Conservation (phyloP, 495 filamentous ascomycete species). For the Aspergillus steynii region DNA sequence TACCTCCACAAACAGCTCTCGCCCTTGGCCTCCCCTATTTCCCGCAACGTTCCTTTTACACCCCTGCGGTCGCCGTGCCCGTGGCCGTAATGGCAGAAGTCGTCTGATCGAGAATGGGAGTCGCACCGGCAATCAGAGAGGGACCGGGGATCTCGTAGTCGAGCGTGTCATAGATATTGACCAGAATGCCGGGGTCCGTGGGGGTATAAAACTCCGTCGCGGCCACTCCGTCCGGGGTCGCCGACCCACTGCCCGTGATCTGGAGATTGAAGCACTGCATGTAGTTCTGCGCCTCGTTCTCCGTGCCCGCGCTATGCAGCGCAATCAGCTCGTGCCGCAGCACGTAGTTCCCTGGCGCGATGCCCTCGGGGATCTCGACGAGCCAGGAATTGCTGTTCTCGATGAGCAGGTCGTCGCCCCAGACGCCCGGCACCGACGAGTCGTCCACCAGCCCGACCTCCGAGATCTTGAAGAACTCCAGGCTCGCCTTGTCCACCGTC, state of each 20-base stretch:
- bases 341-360: constrained; percentile 64
- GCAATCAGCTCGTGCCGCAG: constrained; percentile 69
- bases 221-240: constrained; percentile 44
- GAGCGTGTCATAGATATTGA: constrained; percentile 52
- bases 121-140: constrained; percentile 23
- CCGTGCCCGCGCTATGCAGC: constrained; percentile 52
- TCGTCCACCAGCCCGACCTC: constrained; percentile 51
- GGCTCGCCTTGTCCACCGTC: constrained; percentile 50
- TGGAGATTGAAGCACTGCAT: constrained; percentile 67
- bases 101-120: constrained; percentile 4
- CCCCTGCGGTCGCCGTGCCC: constrained; percentile 2
- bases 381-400: constrained; percentile 59
- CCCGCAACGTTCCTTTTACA: too few relatives aligned
- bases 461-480: constrained; percentile 68
- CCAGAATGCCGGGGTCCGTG: constrained; percentile 53
- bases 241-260: constrained; percentile 57
- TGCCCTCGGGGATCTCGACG: constrained; percentile 56
- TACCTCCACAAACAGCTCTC: too few relatives aligned
- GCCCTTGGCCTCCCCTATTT: too few relatives aligned
- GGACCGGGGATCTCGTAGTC: constrained; percentile 48
- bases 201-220: constrained; percentile 55
- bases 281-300: constrained; percentile 64
- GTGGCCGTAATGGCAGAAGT: constrained; percentile 13
- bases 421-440: constrained; percentile 43
- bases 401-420: constrained; percentile 59